Conservation (phyloP, 2,329 filamentous ascomycete genomes). For the Onygenales sp. region DNA sequence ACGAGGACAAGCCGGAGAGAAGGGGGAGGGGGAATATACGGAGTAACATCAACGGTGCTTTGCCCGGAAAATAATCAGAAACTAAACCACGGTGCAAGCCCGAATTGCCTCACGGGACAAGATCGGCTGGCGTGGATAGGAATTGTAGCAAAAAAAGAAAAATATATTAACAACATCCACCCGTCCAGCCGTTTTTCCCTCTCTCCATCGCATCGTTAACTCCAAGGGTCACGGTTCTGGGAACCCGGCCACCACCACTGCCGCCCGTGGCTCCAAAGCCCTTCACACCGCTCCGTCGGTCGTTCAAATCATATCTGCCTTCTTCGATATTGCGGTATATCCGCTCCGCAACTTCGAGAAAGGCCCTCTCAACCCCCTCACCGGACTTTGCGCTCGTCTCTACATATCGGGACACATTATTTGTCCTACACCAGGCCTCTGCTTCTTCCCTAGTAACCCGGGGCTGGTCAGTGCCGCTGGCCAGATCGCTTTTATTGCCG, state of each 20-base stretch:
- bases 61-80: background rate
- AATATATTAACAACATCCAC: constrained; percentile 27
- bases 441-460: constrained; percentile 69
- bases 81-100: too few species aligned
- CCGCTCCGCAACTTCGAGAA: constrained; percentile 84
- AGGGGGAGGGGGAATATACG: too few species aligned
- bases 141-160: background rate
- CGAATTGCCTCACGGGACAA: too few species aligned
- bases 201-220: constrained; percentile 40
- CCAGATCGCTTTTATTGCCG: constrained; percentile 87
- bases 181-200: constrained; percentile 26
- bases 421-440: constrained; percentile 75
- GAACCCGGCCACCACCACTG: constrained; percentile 19
- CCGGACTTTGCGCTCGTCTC: constrained; percentile 95
- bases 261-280: constrained; percentile 38
- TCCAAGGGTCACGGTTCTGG: constrained; percentile 35
- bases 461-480: constrained; percentile 35
- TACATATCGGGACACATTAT: constrained; percentile 85
- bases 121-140: background rate
- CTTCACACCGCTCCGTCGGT: constrained; percentile 86
- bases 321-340: constrained; percentile 97
- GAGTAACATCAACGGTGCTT: background rate
- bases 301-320: constrained; percentile 88
- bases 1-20: too few species aligned
- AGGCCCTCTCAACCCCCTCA: constrained; percentile 86